Percentiles rank a stretch among this genome's conserved stretches.
These are phyloP conservation scores for Pythium pectinolyticum DNA, from an alignment of 352 stramenopile genomes.

Conservation along the genomic window DNA sequence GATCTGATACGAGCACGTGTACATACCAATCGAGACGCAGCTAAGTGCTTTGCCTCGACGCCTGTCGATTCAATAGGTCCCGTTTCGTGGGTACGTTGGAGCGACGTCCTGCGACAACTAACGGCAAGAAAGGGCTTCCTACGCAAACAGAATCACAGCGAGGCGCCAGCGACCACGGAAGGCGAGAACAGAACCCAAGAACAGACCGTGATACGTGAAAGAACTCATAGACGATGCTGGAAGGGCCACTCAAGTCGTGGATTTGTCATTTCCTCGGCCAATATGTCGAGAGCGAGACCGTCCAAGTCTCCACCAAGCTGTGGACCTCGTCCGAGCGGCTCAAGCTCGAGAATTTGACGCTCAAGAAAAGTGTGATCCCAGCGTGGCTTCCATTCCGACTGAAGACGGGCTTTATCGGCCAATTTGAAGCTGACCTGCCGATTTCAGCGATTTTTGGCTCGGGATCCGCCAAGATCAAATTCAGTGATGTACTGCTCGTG, in stretches of 20 bases:
- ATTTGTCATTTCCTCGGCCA: conserved; percentile 83
- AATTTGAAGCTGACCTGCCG: conserved; percentile 83
- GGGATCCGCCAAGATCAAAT: conserved; percentile 81
- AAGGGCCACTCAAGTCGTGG: conserved; percentile 87
- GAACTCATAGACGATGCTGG: conserved; percentile 55
- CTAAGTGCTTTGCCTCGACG: not conserved
- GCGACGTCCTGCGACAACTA: not conserved
- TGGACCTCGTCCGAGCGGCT: conserved; percentile 87
- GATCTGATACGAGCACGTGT: not conserved
- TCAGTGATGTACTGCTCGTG: conserved; percentile 84
- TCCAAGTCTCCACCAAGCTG: conserved; percentile 86
- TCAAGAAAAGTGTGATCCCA: conserved; percentile 81
- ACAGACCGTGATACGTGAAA: not conserved
- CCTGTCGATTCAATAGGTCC: too few relatives aligned
- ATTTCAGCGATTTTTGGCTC: conserved; percentile 86
- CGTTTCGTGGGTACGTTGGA: too few relatives aligned
- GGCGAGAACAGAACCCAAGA: not conserved
- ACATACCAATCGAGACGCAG: not conserved
- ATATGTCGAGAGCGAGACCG: conserved; percentile 85
- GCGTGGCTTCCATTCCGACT: conserved; percentile 82
- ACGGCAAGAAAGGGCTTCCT: not conserved
- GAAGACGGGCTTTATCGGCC: conserved; percentile 84
- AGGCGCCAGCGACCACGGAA: not conserved
- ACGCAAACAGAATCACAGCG: not conserved
- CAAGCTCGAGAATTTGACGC: conserved; percentile 85